Conservation (phyloP, 1,284 basidiomycete species). For the Coniferiporia sulphurascens region DNA sequence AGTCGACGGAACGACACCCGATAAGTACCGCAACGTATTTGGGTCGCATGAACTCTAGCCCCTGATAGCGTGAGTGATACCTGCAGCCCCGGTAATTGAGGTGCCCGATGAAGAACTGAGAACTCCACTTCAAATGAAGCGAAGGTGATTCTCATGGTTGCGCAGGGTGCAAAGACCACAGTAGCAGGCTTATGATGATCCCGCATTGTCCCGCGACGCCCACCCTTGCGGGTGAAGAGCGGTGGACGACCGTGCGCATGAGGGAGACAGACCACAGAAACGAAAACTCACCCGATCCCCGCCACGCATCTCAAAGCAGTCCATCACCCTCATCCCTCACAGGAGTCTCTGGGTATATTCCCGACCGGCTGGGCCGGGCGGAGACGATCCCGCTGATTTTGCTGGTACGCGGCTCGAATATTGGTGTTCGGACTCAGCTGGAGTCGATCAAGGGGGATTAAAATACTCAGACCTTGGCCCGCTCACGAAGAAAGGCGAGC, state of each 20-base stretch:
- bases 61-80: too few relatives aligned
- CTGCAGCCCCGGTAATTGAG: too few relatives aligned
- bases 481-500: conserved; percentile 39
- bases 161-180: not conserved
- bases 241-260: conserved; percentile 5
- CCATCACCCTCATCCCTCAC: conserved; percentile 9
- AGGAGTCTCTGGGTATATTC: not conserved
- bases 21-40: too few relatives aligned
- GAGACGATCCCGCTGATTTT: conserved; percentile 25
- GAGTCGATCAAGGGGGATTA: conserved; percentile 46
- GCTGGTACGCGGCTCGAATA: conserved; percentile 47
- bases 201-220: not conserved
- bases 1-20: too few relatives aligned
- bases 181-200: too few relatives aligned
- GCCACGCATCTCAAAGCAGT: conserved; percentile 19
- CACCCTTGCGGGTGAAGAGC: not conserved
- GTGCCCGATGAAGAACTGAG: too few relatives aligned
- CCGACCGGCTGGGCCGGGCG: too few relatives aligned
- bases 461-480: conserved; percentile 60
- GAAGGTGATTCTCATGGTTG: not conserved
- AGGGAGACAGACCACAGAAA: conserved; percentile 1
- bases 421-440: conserved; percentile 44
- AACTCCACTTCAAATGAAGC: too few relatives aligned
- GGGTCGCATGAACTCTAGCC: too few relatives aligned
- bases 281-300: conserved; percentile 18